These are phyloP conservation scores for Poa pratensis DNA, from an alignment of 176 grass and related monocot genomes.

Conservation along the genomic window DNA sequence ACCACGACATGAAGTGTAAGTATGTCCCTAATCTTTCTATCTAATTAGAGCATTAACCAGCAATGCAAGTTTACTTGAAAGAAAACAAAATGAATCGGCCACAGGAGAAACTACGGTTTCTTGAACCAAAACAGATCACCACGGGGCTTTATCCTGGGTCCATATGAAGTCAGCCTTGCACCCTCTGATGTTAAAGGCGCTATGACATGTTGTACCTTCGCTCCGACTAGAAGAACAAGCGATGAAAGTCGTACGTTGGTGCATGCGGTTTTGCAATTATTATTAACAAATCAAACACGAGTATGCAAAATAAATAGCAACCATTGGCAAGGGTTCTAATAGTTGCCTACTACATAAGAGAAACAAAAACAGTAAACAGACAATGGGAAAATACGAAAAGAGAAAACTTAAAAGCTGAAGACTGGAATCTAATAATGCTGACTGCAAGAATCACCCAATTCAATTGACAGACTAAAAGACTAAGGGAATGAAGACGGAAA, in stretches of 20 bases:
- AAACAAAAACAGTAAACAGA: too few relatives aligned
- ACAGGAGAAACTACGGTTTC: constrained; percentile 83
- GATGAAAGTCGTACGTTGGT: background rate
- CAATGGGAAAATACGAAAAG: too few relatives aligned
- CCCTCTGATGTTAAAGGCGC: constrained; percentile 81
- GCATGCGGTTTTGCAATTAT: too few relatives aligned
- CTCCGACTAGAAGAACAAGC: constrained; percentile 93
- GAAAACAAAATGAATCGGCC: constrained; percentile 90
- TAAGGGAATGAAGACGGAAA: too few relatives aligned
- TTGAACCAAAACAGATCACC: constrained; percentile 98
- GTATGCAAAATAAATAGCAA: too few relatives aligned
- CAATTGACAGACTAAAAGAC: too few relatives aligned
- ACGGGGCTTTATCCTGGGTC: constrained; percentile 68
- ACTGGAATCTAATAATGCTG: too few relatives aligned
- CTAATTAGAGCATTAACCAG: constrained; percentile 34
- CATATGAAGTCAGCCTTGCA: constrained; percentile 68
- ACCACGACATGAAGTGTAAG: background rate
- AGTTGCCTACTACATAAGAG: too few relatives aligned
- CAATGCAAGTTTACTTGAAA: constrained; percentile 35
- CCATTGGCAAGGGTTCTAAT: too few relatives aligned
- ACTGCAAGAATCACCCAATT: too few relatives aligned
- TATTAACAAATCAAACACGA: too few relatives aligned
- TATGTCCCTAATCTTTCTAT: background rate
- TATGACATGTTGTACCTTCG: constrained; percentile 92
- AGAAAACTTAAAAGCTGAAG: too few relatives aligned